Evolutionary conservation across 164 flowering plant genomes (phyloP).

Genomic region (Malania oleifera): DNA sequence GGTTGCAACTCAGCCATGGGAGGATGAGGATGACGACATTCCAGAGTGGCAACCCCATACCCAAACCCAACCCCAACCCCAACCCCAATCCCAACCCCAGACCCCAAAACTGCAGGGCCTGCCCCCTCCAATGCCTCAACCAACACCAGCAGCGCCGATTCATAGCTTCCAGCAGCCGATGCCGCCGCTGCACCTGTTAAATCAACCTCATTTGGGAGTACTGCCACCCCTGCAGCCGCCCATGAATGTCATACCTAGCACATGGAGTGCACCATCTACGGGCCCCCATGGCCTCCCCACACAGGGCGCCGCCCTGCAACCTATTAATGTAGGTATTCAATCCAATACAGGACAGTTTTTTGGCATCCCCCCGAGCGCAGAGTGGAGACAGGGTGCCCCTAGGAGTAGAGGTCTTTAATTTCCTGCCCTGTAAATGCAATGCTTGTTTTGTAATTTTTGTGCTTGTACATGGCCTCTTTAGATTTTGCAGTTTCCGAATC

Average conservation of each 20-base stretch:
- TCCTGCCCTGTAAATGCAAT: background rate
- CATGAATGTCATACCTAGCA: conserved; percentile 6
- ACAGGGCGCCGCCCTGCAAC: conserved; percentile 22
- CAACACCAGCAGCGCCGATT: background rate
- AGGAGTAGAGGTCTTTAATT: background rate
- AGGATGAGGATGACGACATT: conserved; percentile 79
- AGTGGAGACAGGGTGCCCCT: background rate
- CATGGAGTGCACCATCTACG: conserved; percentile 18
- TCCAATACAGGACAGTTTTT: background rate
- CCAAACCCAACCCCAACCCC: conserved; percentile 17
- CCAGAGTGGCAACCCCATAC: conserved; percentile 89
- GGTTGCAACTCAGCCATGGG: conserved; percentile 47
- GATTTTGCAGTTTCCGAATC: too few species aligned
- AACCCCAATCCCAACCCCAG: too few species aligned
- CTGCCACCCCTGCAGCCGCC: conserved; percentile 9
- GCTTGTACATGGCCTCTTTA: too few species aligned
- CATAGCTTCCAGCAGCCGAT: conserved; percentile 22
- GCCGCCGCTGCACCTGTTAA: conserved; percentile 17
- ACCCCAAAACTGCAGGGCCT: conserved; percentile 19
- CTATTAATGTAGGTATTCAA: background rate
- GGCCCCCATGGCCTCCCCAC: conserved; percentile 10
- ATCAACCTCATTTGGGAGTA: conserved; percentile 11
- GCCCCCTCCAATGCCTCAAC: conserved; percentile 5
- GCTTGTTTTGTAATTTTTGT: background rate
- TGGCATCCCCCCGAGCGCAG: background rate